Conservation (phyloP, 2,329 filamentous ascomycete species). For the Exophiala xenobiotica region DNA sequence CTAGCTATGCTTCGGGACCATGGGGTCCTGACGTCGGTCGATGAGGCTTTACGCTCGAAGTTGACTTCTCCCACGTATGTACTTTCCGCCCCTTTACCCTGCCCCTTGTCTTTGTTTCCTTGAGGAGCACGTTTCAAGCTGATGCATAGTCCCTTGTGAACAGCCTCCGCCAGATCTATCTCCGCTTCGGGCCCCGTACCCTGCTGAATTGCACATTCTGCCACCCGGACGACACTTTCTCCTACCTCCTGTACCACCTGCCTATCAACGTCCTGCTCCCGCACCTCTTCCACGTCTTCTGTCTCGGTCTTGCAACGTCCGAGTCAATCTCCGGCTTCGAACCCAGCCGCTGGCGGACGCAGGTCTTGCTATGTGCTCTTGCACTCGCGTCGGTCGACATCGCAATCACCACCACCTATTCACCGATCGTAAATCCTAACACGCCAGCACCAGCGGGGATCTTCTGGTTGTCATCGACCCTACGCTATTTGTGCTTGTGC, state of each 20-base stretch:
- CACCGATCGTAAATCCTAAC: slow-evolving; percentile 42
- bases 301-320: slow-evolving; percentile 73
- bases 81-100: no score
- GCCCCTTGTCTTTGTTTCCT: not conserved
- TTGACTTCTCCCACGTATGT: slow-evolving; percentile 71
- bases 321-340: slow-evolving; percentile 62
- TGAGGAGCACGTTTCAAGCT: not conserved
- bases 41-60: slow-evolving; percentile 65
- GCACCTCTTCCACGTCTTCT: slow-evolving; percentile 75
- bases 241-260: slow-evolving; percentile 78
- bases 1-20: slow-evolving; percentile 51
- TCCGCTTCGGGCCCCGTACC: slow-evolving; percentile 74
- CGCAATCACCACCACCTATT: slow-evolving; percentile 64
- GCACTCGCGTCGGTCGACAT: slow-evolving; percentile 63
- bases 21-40: slow-evolving; percentile 49
- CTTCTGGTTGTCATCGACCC: slow-evolving; percentile 66
- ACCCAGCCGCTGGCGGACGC: slow-evolving; percentile 31
- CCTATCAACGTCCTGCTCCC: slow-evolving; percentile 66
- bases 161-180: slow-evolving; percentile 65
- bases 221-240: slow-evolving; percentile 63
- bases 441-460: slow-evolving; percentile 47
- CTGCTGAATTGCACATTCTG: slow-evolving; percentile 81
- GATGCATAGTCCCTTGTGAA: no score
- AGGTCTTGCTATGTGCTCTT: slow-evolving; percentile 66
- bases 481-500: slow-evolving; percentile 65